Percentiles rank a stretch among this genome's conserved stretches.
Evolutionary conservation across 768 basidiomycete species (phyloP).

Genomic region (Suillus luteus): DNA sequence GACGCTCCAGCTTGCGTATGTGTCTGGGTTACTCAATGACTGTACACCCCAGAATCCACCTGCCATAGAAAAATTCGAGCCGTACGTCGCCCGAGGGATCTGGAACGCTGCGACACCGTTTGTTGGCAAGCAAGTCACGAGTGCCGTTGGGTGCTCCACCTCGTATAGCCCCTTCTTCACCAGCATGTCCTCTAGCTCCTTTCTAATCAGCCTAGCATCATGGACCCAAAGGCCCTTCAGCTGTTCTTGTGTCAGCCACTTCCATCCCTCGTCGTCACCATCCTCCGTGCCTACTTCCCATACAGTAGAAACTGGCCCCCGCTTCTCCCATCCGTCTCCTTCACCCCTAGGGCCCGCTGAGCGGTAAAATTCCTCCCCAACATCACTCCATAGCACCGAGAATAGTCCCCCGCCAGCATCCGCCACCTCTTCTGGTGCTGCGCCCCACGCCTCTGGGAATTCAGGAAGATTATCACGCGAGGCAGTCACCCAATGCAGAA

Average conservation of each 20-base stretch:
- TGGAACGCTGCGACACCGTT: constrained; percentile 50
- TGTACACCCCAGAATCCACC: constrained; percentile 25
- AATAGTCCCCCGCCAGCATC: constrained; percentile 44
- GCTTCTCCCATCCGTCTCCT: constrained; percentile 47
- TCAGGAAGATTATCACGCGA: constrained; percentile 31
- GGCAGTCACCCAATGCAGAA: constrained; percentile 59
- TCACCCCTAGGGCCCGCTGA: constrained; percentile 38
- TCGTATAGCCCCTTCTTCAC: constrained; percentile 13
- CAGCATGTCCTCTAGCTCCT: constrained; percentile 26
- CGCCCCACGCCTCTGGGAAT: constrained; percentile 47
- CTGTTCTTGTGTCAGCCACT: constrained; percentile 39
- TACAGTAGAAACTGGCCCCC: constrained; percentile 38
- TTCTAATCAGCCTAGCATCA: constrained; percentile 42
- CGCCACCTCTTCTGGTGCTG: constrained; percentile 39
- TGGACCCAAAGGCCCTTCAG: constrained; percentile 40
- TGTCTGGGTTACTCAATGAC: constrained; percentile 16
- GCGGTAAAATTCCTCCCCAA: constrained; percentile 50
- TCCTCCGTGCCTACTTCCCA: constrained; percentile 36
- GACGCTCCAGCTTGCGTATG: constrained; percentile 49
- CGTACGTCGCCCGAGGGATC: constrained; percentile 35
- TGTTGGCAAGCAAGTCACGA: constrained; percentile 45
- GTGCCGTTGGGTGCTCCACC: constrained; percentile 18
- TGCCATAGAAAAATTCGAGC: constrained; percentile 16
- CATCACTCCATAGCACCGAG: constrained; percentile 59
- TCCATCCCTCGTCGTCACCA: constrained; percentile 15